phyloP scores from a whole-genome alignment of 2,329 filamentous ascomycete genomes.

The Chrysoporthe deuterocubensis region DNA sequence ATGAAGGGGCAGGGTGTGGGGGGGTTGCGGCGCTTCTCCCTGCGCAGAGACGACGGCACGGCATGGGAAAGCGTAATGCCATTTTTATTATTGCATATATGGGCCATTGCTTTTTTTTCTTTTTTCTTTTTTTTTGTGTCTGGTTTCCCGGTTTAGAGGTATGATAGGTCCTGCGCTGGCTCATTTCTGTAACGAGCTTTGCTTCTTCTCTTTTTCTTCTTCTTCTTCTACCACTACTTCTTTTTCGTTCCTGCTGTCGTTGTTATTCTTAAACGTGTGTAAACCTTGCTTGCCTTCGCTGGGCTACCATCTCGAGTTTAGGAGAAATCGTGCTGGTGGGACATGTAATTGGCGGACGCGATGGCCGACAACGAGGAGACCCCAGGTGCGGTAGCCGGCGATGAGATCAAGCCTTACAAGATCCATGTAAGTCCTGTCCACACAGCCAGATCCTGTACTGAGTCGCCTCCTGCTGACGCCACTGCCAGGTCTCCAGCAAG shows the following conservation, averaged over 20 bases:
- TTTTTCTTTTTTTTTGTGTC: not conserved
- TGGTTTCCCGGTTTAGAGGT: not conserved
- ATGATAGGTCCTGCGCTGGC: not conserved
- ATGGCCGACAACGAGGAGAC: constrained; percentile 37
- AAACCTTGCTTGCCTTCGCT: not conserved
- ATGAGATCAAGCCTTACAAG: constrained; percentile 58
- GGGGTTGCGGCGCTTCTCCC: not conserved
- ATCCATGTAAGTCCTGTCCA: constrained; percentile 54
- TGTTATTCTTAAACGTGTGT: not conserved
- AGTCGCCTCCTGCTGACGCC: constrained; percentile 35
- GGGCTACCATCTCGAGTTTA: not conserved
- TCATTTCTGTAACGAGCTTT: not conserved
- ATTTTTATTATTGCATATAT: not conserved
- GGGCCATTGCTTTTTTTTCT: not conserved
- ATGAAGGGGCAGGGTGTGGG: not conserved
- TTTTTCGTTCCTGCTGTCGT: too few species aligned
- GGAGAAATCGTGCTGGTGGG: too few species aligned
- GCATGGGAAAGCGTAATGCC: not conserved
- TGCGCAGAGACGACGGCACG: not conserved
- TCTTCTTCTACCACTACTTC: not conserved
- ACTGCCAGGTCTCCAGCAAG: constrained; percentile 63
- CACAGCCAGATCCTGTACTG: not conserved
- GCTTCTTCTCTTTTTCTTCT: not conserved
- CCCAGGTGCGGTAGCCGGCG: constrained; percentile 37
- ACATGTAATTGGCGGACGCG: constrained; percentile 8